Percentiles rank a stretch among this genome's conserved stretches.
Evolutionary conservation across 1,284 basidiomycete genomes (phyloP).

Genomic region (Takashimella tepidaria): DNA sequence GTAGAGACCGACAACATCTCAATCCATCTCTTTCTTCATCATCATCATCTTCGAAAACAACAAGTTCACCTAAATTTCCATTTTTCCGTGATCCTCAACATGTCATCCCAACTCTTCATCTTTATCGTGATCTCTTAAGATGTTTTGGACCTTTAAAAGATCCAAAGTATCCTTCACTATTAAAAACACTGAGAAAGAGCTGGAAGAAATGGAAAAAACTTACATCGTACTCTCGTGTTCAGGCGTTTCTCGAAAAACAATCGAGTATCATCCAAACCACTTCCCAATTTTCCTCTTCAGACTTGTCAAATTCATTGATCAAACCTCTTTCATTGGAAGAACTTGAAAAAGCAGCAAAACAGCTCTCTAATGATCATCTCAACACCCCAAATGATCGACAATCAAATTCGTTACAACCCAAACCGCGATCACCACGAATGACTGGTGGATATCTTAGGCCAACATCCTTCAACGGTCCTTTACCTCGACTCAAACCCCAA

Average conservation of each 20-base stretch:
- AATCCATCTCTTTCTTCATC: not conserved
- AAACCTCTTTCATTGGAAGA: too few relatives aligned
- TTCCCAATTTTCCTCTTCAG: too few relatives aligned
- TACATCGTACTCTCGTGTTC: not conserved
- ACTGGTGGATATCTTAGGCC: constrained; percentile 64
- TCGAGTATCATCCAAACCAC: too few relatives aligned
- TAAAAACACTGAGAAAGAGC: too few relatives aligned
- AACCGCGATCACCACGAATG: too few relatives aligned
- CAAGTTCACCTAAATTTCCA: not conserved
- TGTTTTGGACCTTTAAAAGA: not conserved
- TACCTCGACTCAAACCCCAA: constrained; percentile 72
- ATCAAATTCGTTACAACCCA: too few relatives aligned
- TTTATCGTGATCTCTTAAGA: not conserved
- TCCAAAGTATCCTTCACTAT: not conserved
- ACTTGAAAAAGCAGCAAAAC: too few relatives aligned
- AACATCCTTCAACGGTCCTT: constrained; percentile 58
- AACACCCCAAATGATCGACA: too few relatives aligned
- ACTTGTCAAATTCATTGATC: too few relatives aligned
- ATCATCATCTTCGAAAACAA: not conserved
- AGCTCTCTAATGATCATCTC: too few relatives aligned
- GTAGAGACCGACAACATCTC: too few relatives aligned
- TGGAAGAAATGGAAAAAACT: not conserved
- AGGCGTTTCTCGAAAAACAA: not conserved
- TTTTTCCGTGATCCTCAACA: not conserved
- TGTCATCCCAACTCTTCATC: not conserved